Conservation (phyloP, 495 filamentous ascomycete genomes). For the Tuber borchii region DNA sequence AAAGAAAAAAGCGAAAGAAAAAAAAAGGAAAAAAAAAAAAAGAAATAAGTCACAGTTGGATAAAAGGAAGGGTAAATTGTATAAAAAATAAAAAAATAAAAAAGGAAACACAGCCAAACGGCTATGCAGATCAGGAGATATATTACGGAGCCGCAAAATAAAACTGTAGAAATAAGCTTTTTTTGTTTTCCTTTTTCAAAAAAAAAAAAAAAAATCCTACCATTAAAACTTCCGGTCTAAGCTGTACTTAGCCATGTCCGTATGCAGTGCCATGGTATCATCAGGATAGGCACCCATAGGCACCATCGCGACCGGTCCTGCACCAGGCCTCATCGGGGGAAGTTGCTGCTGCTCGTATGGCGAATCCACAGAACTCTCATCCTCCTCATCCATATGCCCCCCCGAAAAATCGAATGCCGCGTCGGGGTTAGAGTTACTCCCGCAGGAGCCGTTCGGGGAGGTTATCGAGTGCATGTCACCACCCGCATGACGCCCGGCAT, state of each 20-base stretch:
- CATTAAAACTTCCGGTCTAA: slow-evolving; percentile 39
- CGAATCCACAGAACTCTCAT: slow-evolving; percentile 39
- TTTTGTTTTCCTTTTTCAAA: slow-evolving; percentile 27
- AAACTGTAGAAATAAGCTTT: slow-evolving; percentile 30
- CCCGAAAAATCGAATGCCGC: slow-evolving; percentile 31
- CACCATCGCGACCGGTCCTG: slow-evolving; percentile 34
- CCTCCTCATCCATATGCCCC: slow-evolving; percentile 40
- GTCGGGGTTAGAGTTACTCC: slow-evolving; percentile 38
- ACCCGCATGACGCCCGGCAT: slow-evolving; percentile 28
- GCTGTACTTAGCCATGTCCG: slow-evolving; percentile 41
- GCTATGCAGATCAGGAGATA: slow-evolving; percentile 36
- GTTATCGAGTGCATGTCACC: slow-evolving; percentile 37
- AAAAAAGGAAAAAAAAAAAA: slow-evolving; percentile 3
- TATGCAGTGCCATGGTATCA: slow-evolving; percentile 38
- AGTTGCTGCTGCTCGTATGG: slow-evolving; percentile 40
- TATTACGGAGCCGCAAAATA: slow-evolving; percentile 40
- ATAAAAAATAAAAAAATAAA: slow-evolving; percentile 36
- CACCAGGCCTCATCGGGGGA: slow-evolving; percentile 39
- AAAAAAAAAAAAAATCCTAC: slow-evolving; percentile 29
- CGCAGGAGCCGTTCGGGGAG: slow-evolving; percentile 38
- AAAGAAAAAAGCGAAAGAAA: slow-evolving; percentile 23
- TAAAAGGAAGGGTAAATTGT: slow-evolving; percentile 33
- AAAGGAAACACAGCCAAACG: slow-evolving; percentile 44
- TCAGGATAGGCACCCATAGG: slow-evolving; percentile 34
- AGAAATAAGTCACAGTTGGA: slow-evolving; percentile 20